Evolutionary conservation across 345 rosid species (phyloP), one percentile per base, ranked within the genome.

Genomic region (Eucalyptus cladocalyx): DNA sequence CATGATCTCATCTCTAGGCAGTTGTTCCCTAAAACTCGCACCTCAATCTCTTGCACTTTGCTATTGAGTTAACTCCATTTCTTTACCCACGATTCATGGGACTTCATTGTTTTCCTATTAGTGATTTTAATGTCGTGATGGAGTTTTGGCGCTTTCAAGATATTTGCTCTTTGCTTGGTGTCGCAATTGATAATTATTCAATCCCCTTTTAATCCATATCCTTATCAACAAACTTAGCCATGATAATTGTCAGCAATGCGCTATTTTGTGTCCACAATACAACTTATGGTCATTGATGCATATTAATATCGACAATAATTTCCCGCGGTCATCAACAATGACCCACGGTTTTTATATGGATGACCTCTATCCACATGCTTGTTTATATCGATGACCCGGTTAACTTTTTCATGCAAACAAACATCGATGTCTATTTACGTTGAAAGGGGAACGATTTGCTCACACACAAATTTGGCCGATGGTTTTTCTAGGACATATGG

Each of bases 101-200:
- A n/a, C 21, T 65, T 65, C 5, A 7, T 4, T 65, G 37, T 65
- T 65, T 65, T n/a, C 76, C 19, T n/a, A 4, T 8, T 0, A 8
- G 1, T n/a, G 3, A 16, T n/a, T 4, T 65, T 16, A 65, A n/a
- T 16, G 18, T n/a, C 2, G 1, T 2, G 18, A 65, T 0, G 0
- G 6, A 65, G 37, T 65, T n/a, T n/a, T 65, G 76, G 11, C 0
- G 3, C 21, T 65, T n/a, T n/a, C 11, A 14, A n/a, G 16, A 65
- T n/a, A 62, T 8, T 65, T 65, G 6, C 11, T n/a, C 40, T 65
- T 65, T 1, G 6, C 19, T n/a, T 16, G 19, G 21, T 65, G 40
- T 15, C 4, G 1, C 76, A 3, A n/a, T n/a, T 2, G 3, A 17
- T n/a, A 65, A 65, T 65, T 1, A 1, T n/a, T 4, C 37, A 3